These are phyloP conservation scores for Chlorella vulgaris DNA, from an alignment of 139 green algal species.

Conservation along the genomic window DNA sequence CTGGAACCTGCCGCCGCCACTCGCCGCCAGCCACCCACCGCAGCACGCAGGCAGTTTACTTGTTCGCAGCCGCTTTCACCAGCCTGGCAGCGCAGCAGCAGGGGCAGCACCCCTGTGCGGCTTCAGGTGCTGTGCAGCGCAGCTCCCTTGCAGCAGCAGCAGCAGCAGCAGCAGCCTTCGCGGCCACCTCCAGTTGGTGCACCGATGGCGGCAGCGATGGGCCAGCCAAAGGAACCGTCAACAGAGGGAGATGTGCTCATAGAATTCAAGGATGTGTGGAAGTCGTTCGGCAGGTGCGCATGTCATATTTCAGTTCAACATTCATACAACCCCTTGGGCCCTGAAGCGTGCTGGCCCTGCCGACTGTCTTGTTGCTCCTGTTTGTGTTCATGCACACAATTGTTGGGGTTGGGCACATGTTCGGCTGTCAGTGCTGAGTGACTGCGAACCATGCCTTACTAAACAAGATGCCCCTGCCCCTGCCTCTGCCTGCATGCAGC, in stretches of 20 bases:
- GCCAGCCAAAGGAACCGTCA: not conserved
- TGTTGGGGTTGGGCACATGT: too few relatives aligned
- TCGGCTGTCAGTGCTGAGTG: too few relatives aligned
- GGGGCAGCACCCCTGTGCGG: not conserved
- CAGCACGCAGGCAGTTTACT: not conserved
- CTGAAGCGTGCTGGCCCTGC: too few relatives aligned
- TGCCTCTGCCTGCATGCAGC: too few relatives aligned
- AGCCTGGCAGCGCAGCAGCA: not conserved
- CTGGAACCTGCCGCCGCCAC: too few relatives aligned
- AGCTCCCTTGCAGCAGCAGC: not conserved
- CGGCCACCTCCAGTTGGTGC: too few relatives aligned
- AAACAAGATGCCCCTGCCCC: not conserved
- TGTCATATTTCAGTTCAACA: too few relatives aligned
- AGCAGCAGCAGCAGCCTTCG: constrained; percentile 1
- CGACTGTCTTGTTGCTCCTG: too few relatives aligned
- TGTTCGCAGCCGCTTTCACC: not conserved
- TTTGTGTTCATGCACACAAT: too few relatives aligned
- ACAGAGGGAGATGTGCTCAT: constrained; percentile 86
- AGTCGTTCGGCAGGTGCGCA: constrained; percentile 84
- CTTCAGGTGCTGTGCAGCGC: not conserved
- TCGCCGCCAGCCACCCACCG: not conserved
- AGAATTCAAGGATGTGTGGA: constrained; percentile 93
- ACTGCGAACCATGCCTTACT: too few relatives aligned
- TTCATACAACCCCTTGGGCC: too few relatives aligned
- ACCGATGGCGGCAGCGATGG: too few relatives aligned